Evolutionary conservation across 768 basidiomycete genomes (phyloP).

Genomic region (Collybia nuda): DNA sequence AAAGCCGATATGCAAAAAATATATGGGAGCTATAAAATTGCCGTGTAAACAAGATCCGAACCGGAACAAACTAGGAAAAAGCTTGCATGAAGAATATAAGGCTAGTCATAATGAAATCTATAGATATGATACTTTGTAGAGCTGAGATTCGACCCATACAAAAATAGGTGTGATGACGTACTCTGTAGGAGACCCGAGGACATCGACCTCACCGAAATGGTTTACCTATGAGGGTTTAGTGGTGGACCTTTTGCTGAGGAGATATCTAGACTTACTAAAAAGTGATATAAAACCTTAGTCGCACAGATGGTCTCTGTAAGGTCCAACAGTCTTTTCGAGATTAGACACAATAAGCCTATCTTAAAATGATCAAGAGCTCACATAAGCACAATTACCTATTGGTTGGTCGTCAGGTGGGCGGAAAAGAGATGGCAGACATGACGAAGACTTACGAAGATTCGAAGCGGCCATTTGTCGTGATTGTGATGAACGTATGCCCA

Average conservation of each 20-base stretch:
- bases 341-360: background rate
- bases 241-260: background rate
- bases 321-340: background rate
- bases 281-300: background rate
- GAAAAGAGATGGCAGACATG: background rate
- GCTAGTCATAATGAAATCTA: background rate
- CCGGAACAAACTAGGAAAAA: background rate
- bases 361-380: background rate
- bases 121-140: background rate
- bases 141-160: background rate
- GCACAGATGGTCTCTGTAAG: constrained; percentile 1
- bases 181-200: background rate
- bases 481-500: constrained; percentile 3
- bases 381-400: background rate
- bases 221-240: background rate
- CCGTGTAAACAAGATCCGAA: background rate
- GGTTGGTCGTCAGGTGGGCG: no score
- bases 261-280: background rate
- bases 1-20: background rate
- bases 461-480: constrained; percentile 3
- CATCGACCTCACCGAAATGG: background rate
- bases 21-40: background rate
- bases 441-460: constrained; percentile 1
- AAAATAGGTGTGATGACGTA: background rate
- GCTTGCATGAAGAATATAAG: constrained; percentile 1